Conservation (phyloP, 1,284 basidiomycete genomes). For the Peniophora sp. region DNA sequence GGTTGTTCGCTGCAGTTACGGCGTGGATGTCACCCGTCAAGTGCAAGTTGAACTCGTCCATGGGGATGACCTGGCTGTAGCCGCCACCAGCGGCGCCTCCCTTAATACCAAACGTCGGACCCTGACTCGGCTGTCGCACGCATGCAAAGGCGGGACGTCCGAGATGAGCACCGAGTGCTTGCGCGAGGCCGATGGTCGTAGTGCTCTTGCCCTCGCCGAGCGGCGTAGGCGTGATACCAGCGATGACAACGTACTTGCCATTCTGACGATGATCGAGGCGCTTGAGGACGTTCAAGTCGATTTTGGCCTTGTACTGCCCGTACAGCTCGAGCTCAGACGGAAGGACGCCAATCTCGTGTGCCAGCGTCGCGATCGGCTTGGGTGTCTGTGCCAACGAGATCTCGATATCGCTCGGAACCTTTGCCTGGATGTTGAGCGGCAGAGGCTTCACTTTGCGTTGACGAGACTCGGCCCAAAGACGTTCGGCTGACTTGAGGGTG, state of each 20-base stretch:
- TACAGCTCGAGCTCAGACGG: slow-evolving; percentile 90
- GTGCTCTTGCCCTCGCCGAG: slow-evolving; percentile 99
- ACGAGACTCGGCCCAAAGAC: slow-evolving; percentile 65
- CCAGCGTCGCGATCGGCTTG: slow-evolving; percentile 82
- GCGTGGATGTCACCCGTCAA: slow-evolving; percentile 98
- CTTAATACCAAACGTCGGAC: slow-evolving; percentile 99
- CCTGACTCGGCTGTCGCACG: slow-evolving; percentile 98
- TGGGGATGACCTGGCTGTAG: slow-evolving; percentile 98
- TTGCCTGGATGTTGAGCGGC: slow-evolving; percentile 68
- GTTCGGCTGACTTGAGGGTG: slow-evolving; percentile 80
- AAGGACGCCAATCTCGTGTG: slow-evolving; percentile 83
- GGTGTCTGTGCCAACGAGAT: slow-evolving; percentile 95
- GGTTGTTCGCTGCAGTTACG: slow-evolving; percentile 95
- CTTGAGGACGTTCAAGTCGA: slow-evolving; percentile 85
- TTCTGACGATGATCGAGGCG: slow-evolving; percentile 82
- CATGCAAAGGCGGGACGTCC: slow-evolving; percentile 93
- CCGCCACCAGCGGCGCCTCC: slow-evolving; percentile 98
- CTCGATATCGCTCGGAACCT: slow-evolving; percentile 94
- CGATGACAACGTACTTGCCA: slow-evolving; percentile 96
- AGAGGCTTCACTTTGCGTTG: slow-evolving; percentile 72
- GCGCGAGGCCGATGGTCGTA: slow-evolving; percentile 95
- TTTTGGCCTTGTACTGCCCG: slow-evolving; percentile 96
- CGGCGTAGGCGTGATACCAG: slow-evolving; percentile 97
- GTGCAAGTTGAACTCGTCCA: slow-evolving; percentile 98
- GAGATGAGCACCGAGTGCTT: slow-evolving; percentile 94